A percentile compares a stretch with the other conserved stretches of the same genome.
phyloP scores from a whole-genome alignment of 139 green algal species.

The Chlamydomonas urium region DNA sequence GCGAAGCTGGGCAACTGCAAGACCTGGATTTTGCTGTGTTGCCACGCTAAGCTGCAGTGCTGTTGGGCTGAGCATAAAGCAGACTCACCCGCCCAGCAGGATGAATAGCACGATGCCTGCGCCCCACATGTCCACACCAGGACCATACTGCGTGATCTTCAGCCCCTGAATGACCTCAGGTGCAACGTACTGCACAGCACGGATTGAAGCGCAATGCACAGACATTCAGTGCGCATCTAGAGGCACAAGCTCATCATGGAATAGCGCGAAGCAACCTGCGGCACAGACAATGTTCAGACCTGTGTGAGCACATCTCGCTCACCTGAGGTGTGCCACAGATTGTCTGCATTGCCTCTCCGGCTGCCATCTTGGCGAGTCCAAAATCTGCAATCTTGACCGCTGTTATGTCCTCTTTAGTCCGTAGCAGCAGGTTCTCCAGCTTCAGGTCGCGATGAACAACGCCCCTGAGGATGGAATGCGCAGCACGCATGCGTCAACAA shows the following conservation, averaged over 20 bases:
- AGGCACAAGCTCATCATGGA: no score
- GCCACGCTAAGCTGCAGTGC: no score
- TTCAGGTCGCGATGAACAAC: constrained; percentile 88
- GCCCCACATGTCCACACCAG: constrained; percentile 72
- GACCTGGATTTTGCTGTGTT: no score
- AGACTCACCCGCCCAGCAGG: constrained; percentile 71
- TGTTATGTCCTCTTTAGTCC: constrained; percentile 59
- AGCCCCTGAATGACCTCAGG: constrained; percentile 81
- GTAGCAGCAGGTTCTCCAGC: constrained; percentile 92
- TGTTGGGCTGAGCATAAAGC: no score
- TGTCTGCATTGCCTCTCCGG: constrained; percentile 58
- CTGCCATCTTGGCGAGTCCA: constrained; percentile 75
- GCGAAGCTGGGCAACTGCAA: no score
- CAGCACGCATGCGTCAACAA: no score
- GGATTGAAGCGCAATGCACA: neutral
- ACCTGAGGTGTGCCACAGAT: constrained; percentile 83
- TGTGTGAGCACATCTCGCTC: no score
- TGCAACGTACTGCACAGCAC: constrained; percentile 75
- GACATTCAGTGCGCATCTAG: no score
- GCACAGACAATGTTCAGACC: no score
- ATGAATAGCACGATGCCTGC: constrained; percentile 77
- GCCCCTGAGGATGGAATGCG: constrained; percentile 51
- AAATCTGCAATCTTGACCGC: constrained; percentile 79
- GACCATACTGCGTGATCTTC: constrained; percentile 32
- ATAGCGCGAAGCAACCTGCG: no score